phyloP scores from a whole-genome alignment of 495 filamentous ascomycete species.

The Podospora conica region DNA sequence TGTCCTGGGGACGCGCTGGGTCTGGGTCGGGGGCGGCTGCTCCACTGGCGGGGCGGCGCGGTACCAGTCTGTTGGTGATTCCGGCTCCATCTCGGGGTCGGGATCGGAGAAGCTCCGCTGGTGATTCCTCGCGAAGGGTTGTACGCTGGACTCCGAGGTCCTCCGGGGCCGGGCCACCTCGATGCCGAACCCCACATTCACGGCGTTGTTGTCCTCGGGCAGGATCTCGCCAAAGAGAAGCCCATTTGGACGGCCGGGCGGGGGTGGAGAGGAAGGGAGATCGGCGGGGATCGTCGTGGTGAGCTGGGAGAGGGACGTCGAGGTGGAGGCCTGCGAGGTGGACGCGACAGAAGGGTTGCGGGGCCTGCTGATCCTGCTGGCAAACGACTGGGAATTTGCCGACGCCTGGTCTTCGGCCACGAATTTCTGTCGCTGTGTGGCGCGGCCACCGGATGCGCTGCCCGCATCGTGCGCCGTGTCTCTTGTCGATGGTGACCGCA shows the following conservation, averaged over 20 bases:
- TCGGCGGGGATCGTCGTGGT: constrained; percentile 27
- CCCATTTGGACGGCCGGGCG: constrained; percentile 21
- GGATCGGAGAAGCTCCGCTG: constrained; percentile 41
- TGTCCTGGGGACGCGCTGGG: constrained; percentile 24
- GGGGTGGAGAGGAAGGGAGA: constrained; percentile 21
- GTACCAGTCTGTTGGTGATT: constrained; percentile 51
- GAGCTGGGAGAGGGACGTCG: constrained; percentile 42
- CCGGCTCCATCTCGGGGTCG: constrained; percentile 40
- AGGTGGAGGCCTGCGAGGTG: constrained; percentile 39
- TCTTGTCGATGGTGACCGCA: constrained; percentile 32
- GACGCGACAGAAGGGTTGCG: constrained; percentile 29
- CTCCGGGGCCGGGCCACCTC: constrained; percentile 32
- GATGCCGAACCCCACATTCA: constrained; percentile 45
- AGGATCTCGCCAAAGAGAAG: constrained; percentile 51
- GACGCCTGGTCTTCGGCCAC: constrained; percentile 39
- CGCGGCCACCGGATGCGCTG: constrained; percentile 22
- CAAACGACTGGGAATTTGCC: constrained; percentile 46
- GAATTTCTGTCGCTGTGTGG: constrained; percentile 36
- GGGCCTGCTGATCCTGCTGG: constrained; percentile 45
- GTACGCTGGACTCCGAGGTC: constrained; percentile 44
- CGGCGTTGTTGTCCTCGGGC: constrained; percentile 34
- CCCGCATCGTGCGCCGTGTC: constrained; percentile 26
- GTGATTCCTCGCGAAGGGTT: constrained; percentile 28
- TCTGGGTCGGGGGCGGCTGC: constrained; percentile 28
- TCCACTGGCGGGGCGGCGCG: constrained; percentile 31